These are phyloP conservation scores for Chenopodium album DNA, from an alignment of 148 eudicot species.

Conservation along the genomic window DNA sequence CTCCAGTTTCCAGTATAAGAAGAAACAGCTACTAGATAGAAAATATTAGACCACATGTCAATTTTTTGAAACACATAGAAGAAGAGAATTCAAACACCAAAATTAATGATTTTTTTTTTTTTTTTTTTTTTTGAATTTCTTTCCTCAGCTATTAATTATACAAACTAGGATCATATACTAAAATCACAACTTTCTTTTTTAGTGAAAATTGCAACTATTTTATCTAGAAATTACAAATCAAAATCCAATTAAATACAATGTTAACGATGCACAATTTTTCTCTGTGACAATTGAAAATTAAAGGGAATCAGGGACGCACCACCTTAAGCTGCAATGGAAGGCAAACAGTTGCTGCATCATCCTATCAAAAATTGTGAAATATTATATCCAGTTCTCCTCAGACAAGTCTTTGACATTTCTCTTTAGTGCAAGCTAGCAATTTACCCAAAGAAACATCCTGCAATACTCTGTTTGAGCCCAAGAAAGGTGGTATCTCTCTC, in stretches of 20 bases:
- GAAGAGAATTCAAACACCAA: neutral
- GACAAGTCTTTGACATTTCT: neutral
- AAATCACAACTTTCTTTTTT: neutral
- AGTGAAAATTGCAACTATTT: neutral
- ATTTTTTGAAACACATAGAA: neutral
- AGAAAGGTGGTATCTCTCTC: neutral
- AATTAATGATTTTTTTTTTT: neutral
- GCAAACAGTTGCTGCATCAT: slow-evolving; percentile 9
- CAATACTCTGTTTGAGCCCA: neutral
- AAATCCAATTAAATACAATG: neutral
- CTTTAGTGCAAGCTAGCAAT: slow-evolving; percentile 9
- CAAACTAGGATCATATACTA: slow-evolving; percentile 3
- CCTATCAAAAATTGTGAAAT: neutral
- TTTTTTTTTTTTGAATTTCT: neutral
- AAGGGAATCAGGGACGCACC: slow-evolving; percentile 4
- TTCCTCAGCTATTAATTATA: neutral
- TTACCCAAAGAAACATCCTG: neutral
- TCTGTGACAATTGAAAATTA: neutral
- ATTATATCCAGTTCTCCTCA: neutral
- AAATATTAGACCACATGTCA: slow-evolving; percentile 1
- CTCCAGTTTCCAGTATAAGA: no score
- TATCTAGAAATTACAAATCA: neutral
- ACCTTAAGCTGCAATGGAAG: slow-evolving; percentile 5
- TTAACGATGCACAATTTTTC: slow-evolving; percentile 2
- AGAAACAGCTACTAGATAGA: neutral